These are phyloP conservation scores for Teunomyces pallodes DNA, from an alignment of 805 yeast genomes.

Conservation along the genomic window DNA sequence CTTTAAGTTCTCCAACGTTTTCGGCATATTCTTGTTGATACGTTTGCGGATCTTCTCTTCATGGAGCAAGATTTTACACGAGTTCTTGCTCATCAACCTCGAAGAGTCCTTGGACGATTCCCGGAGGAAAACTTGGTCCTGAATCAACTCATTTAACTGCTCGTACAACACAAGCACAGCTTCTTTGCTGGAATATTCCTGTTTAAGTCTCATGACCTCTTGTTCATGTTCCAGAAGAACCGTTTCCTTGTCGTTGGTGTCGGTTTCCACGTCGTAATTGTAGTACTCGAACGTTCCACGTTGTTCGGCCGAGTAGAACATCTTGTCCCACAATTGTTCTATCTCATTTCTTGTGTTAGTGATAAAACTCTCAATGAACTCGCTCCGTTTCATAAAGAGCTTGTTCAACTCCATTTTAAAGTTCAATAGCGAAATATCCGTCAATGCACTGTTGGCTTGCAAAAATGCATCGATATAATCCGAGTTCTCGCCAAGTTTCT, in stretches of 20 bases:
- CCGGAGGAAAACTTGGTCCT: slow-evolving; percentile 61
- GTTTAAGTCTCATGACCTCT: slow-evolving; percentile 54
- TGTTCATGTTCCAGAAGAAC: slow-evolving; percentile 61
- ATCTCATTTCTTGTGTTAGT: slow-evolving; percentile 59
- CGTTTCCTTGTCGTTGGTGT: slow-evolving; percentile 51
- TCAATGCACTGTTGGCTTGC: slow-evolving; percentile 45
- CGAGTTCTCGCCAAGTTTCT: slow-evolving; percentile 49
- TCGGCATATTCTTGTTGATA: slow-evolving; percentile 67
- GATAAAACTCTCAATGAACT: slow-evolving; percentile 67
- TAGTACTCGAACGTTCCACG: slow-evolving; percentile 46
- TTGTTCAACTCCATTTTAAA: slow-evolving; percentile 56
- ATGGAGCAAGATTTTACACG: slow-evolving; percentile 71
- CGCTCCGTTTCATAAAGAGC: slow-evolving; percentile 57
- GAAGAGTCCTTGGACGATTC: slow-evolving; percentile 78
- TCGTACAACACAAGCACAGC: slow-evolving; percentile 57
- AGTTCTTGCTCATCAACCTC: slow-evolving; percentile 68
- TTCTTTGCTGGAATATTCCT: slow-evolving; percentile 47
- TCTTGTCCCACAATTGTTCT: slow-evolving; percentile 55
- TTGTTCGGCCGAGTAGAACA: slow-evolving; percentile 58
- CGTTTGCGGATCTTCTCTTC: slow-evolving; percentile 78
- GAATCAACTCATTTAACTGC: slow-evolving; percentile 51
- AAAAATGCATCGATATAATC: slow-evolving; percentile 42
- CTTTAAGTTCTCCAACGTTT: slow-evolving; percentile 51
- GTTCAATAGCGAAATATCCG: slow-evolving; percentile 45
- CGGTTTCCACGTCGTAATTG: slow-evolving; percentile 28